Base-by-base conservation (phyloP, 495 filamentous ascomycete species). In the Chaetomidium leptoderma region DNA sequence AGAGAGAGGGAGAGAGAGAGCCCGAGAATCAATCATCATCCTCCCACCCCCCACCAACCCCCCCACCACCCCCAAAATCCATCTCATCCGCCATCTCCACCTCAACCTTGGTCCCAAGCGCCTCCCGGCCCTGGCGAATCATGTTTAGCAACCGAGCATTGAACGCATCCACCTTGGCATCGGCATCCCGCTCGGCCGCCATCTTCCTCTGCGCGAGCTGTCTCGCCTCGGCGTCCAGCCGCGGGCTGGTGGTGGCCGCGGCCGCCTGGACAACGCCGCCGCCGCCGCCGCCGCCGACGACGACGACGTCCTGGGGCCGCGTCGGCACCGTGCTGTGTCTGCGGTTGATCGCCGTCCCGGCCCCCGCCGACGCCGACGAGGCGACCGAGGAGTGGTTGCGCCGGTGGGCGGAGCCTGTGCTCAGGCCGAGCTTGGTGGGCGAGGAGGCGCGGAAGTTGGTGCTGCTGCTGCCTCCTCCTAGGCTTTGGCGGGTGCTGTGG, bases 91-190 rank as follows among this genome's bases (percentile, higher is more conserved):
- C 37, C 51, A 96, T 79, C 64, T 89, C 86, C 24, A 97, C 80
- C 65, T 90, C 86, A 17, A 91, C 77, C 49, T 77, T 91, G 32
- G 89, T 88, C 11, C 89, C 90, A 21, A 97, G 65, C 13, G 93
- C 93, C 65, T 93, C 88, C 66, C 86, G 88, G 0, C 91, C 93
- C 69, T 97, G 86, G 8, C 85, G 71, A 42, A 98, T 95, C 89
- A 98, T 90, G 30, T 80, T 84, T 63, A 86, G 82, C 26, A 97
- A 72, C 63, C 86, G 84, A 36, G 82, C 77, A 65, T 92, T 93
- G 69, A 97, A 82, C 21, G 85, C 82, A 53, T 82, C 81, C 51
- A 98, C 80, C 51, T 85, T 84, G 40, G 83, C 81, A 63, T 97
- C 92, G 17, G 86, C 83, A 62, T 93, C 89, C 44, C 83, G 77